Evolutionary conservation across 768 basidiomycete species (phyloP).

Genomic region (Hygrophorus pudorinus): DNA sequence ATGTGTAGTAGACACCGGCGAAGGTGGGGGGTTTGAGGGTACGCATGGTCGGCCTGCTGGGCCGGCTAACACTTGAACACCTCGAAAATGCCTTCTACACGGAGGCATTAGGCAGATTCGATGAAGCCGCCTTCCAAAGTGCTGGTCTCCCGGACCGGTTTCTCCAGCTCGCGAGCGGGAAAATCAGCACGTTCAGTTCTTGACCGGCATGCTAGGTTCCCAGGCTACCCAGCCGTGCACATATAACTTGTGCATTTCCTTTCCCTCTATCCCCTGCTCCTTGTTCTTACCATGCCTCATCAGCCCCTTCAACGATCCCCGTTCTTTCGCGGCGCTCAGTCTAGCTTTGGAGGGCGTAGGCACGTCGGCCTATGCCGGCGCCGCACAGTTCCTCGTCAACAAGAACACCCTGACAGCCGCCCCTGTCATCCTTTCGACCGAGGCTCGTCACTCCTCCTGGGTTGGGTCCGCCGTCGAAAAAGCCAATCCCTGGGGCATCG

Average conservation of each 20-base stretch:
- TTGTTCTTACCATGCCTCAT: neutral
- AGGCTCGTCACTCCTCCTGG: slow-evolving; percentile 46
- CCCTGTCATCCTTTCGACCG: slow-evolving; percentile 48
- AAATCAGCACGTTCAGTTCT: slow-evolving; percentile 29
- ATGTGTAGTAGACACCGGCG: neutral
- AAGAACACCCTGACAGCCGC: slow-evolving; percentile 39
- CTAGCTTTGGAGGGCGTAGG: slow-evolving; percentile 43
- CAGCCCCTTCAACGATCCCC: slow-evolving; percentile 32
- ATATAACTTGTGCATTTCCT: slow-evolving; percentile 21
- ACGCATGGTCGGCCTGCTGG: neutral
- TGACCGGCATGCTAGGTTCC: slow-evolving; percentile 25
- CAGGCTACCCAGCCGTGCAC: slow-evolving; percentile 25
- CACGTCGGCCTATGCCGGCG: slow-evolving; percentile 51
- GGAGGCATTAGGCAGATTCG: slow-evolving; percentile 29
- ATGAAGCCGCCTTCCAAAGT: slow-evolving; percentile 27
- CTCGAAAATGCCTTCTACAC: slow-evolving; percentile 36
- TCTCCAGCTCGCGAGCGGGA: slow-evolving; percentile 41
- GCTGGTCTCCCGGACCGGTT: slow-evolving; percentile 39
- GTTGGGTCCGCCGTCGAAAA: slow-evolving; percentile 30
- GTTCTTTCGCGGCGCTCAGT: slow-evolving; percentile 33
- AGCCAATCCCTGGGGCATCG: slow-evolving; percentile 33
- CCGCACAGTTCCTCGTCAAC: slow-evolving; percentile 29
- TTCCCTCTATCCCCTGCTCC: neutral
- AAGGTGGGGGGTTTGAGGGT: neutral
- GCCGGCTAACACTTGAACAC: slow-evolving; percentile 30